A percentile compares a stretch with the other conserved stretches of the same genome.
Evolutionary conservation across 306 rosid genomes (phyloP).

Genomic region (Sesbania bispinosa): DNA sequence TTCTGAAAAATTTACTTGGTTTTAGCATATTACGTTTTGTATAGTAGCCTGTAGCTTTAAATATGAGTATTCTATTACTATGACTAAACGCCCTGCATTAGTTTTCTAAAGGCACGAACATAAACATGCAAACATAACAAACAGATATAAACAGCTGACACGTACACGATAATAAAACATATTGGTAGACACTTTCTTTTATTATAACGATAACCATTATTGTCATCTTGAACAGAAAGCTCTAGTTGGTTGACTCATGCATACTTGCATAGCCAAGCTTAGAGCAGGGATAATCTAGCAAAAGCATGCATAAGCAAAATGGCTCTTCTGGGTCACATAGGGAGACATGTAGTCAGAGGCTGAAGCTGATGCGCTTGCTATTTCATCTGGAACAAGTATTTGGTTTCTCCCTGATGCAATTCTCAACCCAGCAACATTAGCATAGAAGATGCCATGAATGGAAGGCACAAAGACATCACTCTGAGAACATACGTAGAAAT

Average conservation of each 20-base stretch:
- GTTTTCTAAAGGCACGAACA: no score
- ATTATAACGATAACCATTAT: neutral
- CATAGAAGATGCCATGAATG: constrained; percentile 22
- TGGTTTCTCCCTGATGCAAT: constrained; percentile 41
- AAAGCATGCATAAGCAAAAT: constrained; percentile 40
- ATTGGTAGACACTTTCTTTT: neutral
- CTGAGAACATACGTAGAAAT: constrained; percentile 31
- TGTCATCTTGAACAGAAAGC: neutral
- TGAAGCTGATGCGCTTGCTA: constrained; percentile 11
- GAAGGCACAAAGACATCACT: constrained; percentile 42
- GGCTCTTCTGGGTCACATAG: constrained; percentile 32
- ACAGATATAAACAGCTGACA: no score
- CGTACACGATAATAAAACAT: no score
- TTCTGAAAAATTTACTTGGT: no score
- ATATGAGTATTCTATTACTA: no score
- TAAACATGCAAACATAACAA: no score
- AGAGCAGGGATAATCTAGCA: neutral
- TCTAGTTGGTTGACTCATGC: neutral
- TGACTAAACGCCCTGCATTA: no score
- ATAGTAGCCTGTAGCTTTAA: no score
- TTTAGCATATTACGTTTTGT: no score
- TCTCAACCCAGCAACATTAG: constrained; percentile 38
- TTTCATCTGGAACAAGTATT: constrained; percentile 32
- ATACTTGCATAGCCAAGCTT: neutral
- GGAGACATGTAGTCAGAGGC: constrained; percentile 31